Base-by-base conservation (phyloP, 2,329 filamentous ascomycete species). In the Davidsoniella neocaledoniae region DNA sequence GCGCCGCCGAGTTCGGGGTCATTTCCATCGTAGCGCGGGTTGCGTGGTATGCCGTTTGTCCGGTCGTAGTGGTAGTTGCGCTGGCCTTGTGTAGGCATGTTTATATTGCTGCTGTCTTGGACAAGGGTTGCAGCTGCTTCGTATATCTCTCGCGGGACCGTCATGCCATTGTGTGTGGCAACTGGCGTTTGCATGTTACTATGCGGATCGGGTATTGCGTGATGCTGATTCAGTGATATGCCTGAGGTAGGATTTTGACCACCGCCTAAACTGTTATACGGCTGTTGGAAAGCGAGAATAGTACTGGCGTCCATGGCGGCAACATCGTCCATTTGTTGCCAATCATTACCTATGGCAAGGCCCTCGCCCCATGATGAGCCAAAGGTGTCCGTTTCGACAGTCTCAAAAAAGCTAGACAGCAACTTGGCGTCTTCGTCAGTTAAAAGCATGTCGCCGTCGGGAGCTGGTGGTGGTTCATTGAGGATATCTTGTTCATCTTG, bases 401-500 rank as follows among this genome's bases (percentile, higher is more conserved):
- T 67, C 49, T 73, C 68, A 59, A 80, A 76, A 58, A 79, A 79
- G 54, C 61, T 66, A 53, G 72, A 70, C 16, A 85, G 66, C 52
- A 74, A 65, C 56, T 71, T 76, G 48, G 67, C 73, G 58, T 80
- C 77, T 53, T 68, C 73, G 57, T 79, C 76, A 56, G 77, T 74
- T 54, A 85, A 70, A 39, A 85, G 68, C 16, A 79, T 75, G 37
- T 72, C 72, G n/a, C 73, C 73, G 8, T 79, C 74, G 44, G 76
- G 76, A 46, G 77, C 74, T 41, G 79, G 66, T 23, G 46, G 46
- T 21, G 69, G 66, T 49, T 69, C 67, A 55, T 63, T 59, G 47
- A 61, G 57, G 58, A 53, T 41, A 21, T 53, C 51, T 42, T 51
- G 43, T 38, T 53, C 51, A n/a, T 49, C 38, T 14, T 50, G 42